These are phyloP conservation scores for Trypanosomatidae sp. DNA, from an alignment of 208 protist genomes.

Conservation along the genomic window DNA sequence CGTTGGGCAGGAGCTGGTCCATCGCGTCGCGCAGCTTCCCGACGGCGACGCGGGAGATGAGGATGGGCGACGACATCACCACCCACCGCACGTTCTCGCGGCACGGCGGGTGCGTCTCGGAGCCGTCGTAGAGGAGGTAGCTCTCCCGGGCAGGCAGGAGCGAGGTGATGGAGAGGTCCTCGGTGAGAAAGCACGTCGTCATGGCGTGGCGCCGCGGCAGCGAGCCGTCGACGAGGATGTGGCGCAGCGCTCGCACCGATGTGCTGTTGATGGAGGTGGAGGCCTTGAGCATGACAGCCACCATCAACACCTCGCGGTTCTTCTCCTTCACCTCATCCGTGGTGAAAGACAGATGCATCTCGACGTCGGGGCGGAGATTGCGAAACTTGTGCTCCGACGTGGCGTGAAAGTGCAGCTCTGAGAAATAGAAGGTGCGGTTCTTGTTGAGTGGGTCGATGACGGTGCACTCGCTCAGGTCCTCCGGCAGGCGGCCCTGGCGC, in stretches of 20 bases:
- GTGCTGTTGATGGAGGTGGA: conserved; percentile 56
- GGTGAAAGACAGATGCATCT: conserved; percentile 72
- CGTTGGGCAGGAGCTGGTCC: conserved; percentile 38
- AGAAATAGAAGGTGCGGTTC: conserved; percentile 46
- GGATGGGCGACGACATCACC: conserved; percentile 72
- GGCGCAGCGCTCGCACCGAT: conserved; percentile 46
- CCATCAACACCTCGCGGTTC: conserved; percentile 29
- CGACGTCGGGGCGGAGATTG: conserved; percentile 47
- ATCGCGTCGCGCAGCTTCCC: conserved; percentile 51
- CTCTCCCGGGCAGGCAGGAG: conserved; percentile 50
- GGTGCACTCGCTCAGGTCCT: conserved; percentile 49
- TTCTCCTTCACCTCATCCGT: conserved; percentile 8
- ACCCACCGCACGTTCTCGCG: conserved; percentile 73
- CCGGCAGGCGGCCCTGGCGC: conserved; percentile 19
- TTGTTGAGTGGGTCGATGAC: conserved; percentile 48
- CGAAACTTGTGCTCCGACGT: conserved; percentile 64
- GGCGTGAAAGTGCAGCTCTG: conserved; percentile 62
- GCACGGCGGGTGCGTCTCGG: conserved; percentile 75
- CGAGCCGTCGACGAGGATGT: conserved; percentile 63
- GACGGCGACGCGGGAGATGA: conserved; percentile 53
- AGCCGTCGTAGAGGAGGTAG: conserved; percentile 82
- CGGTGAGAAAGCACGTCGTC: conserved; percentile 61
- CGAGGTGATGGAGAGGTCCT: conserved; percentile 44
- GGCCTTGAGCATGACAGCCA: conserved; percentile 69
- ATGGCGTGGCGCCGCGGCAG: conserved; percentile 52